Percentiles rank a stretch among this genome's conserved stretches.
Evolutionary conservation across 1,139 yeast species (phyloP).

Genomic region (Hansenula sp.): DNA sequence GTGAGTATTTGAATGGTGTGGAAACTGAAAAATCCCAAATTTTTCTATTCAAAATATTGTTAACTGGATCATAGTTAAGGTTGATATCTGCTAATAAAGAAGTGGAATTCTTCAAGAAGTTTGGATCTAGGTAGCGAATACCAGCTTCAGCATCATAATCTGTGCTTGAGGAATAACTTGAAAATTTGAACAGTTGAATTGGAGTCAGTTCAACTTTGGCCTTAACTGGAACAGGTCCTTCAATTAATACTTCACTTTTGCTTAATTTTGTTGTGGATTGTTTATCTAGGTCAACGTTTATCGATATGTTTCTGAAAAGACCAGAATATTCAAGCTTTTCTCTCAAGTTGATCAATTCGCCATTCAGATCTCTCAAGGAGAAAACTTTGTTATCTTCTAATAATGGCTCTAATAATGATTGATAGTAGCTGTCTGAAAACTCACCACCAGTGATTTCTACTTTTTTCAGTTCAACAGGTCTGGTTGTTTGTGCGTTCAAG

Average conservation of each 20-base stretch:
- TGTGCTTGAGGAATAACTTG: constrained; percentile 21
- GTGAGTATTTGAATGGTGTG: constrained; percentile 24
- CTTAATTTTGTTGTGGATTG: constrained; percentile 3
- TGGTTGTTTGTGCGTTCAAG: constrained; percentile 16
- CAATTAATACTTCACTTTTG: constrained; percentile 2
- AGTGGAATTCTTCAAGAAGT: constrained; percentile 27
- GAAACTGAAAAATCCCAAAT: constrained; percentile 22
- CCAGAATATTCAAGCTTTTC: constrained; percentile 17
- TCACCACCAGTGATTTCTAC: constrained; percentile 21
- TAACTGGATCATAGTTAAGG: constrained; percentile 23
- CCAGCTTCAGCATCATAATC: constrained; percentile 24
- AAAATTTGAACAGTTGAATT: constrained; percentile 19
- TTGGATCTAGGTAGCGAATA: constrained; percentile 24
- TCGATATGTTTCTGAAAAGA: constrained; percentile 17
- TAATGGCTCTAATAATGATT: constrained; percentile 17
- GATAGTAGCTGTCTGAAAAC: constrained; percentile 17
- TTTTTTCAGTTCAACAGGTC: constrained; percentile 16
- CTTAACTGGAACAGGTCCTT: constrained; percentile 23
- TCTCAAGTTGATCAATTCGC: constrained; percentile 10
- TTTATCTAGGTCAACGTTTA: constrained; percentile 18
- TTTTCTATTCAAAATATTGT: constrained; percentile 23
- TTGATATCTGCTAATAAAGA: constrained; percentile 23
- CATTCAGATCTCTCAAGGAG: constrained; percentile 13
- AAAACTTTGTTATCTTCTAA: constrained; percentile 8
- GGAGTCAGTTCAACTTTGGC: constrained; percentile 24